Percentiles rank a stretch among this genome's conserved stretches.
Evolutionary conservation across 108 stramenopile genomes (phyloP).

Genomic region (Cyclostephanos tholiformis): DNA sequence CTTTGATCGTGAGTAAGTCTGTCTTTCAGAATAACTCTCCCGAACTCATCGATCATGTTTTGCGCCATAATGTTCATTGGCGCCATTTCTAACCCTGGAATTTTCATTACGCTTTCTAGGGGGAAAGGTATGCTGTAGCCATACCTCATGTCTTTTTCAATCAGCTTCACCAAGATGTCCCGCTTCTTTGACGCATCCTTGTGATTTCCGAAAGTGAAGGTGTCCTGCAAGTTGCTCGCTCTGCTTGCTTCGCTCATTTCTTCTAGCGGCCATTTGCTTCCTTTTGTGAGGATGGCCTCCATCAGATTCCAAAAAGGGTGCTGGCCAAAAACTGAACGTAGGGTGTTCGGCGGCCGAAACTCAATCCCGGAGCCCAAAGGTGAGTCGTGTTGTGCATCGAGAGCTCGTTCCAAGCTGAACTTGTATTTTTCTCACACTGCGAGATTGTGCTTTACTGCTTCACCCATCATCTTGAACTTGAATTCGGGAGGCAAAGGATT

Average conservation of each 20-base stretch:
- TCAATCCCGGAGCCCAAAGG: constrained; percentile 10
- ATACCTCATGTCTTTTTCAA: neutral
- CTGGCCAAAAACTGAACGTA: neutral
- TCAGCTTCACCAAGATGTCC: constrained; percentile 3
- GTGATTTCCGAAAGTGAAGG: too few relatives aligned
- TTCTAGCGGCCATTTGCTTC: constrained; percentile 3
- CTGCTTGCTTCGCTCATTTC: neutral
- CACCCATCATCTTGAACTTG: too few relatives aligned
- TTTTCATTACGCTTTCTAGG: too few relatives aligned
- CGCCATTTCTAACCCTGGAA: too few relatives aligned
- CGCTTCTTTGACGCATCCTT: neutral
- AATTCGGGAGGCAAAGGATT: neutral
- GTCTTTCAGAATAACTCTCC: too few relatives aligned
- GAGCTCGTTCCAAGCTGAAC: neutral
- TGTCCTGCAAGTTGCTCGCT: neutral
- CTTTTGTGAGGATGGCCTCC: neutral
- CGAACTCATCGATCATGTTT: too few relatives aligned
- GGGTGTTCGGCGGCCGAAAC: neutral
- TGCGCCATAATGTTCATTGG: too few relatives aligned
- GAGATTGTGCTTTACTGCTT: constrained; percentile 5
- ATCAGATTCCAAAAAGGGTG: constrained; percentile 5
- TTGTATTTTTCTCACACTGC: constrained; percentile 1
- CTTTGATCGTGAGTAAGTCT: too few relatives aligned
- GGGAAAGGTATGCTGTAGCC: constrained; percentile 5
- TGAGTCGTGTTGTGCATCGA: constrained; percentile 10